Percentiles rank a stretch among this genome's conserved stretches.
Conservation (phyloP, 2,329 filamentous ascomycete species). For the Paecilomyces dactylethromorphus region DNA sequence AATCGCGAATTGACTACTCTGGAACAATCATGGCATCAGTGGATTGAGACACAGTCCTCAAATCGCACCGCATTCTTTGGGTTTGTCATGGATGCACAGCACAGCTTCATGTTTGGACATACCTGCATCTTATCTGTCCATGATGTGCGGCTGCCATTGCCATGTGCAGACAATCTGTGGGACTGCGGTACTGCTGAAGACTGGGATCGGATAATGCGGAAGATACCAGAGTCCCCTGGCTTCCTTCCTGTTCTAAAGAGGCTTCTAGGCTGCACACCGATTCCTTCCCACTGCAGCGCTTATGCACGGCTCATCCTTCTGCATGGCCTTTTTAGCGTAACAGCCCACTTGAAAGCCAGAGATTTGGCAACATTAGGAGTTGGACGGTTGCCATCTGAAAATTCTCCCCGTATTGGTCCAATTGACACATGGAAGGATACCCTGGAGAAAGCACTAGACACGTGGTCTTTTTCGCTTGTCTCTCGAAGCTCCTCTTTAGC, state of each 20-base stretch:
- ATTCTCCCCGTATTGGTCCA: conserved; percentile 4
- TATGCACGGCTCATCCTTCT: conserved; percentile 18
- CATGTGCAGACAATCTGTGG: conserved; percentile 19
- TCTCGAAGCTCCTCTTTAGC: conserved; percentile 17
- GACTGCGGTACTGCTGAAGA: conserved; percentile 12
- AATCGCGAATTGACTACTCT: conserved; percentile 3
- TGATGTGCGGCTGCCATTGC: conserved; percentile 18
- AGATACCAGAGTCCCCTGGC: conserved; percentile 12
- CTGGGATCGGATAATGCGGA: conserved; percentile 14
- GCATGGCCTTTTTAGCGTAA: conserved; percentile 20
- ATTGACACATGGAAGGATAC: conserved; percentile 20
- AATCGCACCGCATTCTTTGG: conserved; percentile 20
- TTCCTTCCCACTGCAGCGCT: conserved; percentile 15
- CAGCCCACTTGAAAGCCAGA: conserved; percentile 17
- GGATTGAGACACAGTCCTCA: conserved; percentile 19
- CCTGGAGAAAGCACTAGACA: conserved; percentile 18
- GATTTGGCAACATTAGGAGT: conserved; percentile 15
- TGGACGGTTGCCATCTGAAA: conserved; percentile 5
- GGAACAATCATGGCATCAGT: conserved; percentile 15
- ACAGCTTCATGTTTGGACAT: conserved; percentile 22
- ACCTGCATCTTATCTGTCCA: conserved; percentile 18
- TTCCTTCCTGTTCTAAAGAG: conserved; percentile 17
- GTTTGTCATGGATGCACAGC: conserved; percentile 24
- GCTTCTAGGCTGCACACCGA: conserved; percentile 13
- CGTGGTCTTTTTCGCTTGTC: conserved; percentile 20